A percentile compares a stretch with the other conserved stretches of the same genome.
Evolutionary conservation across 2,329 filamentous ascomycete species (phyloP).

Genomic region (Clarireedia paspali): DNA sequence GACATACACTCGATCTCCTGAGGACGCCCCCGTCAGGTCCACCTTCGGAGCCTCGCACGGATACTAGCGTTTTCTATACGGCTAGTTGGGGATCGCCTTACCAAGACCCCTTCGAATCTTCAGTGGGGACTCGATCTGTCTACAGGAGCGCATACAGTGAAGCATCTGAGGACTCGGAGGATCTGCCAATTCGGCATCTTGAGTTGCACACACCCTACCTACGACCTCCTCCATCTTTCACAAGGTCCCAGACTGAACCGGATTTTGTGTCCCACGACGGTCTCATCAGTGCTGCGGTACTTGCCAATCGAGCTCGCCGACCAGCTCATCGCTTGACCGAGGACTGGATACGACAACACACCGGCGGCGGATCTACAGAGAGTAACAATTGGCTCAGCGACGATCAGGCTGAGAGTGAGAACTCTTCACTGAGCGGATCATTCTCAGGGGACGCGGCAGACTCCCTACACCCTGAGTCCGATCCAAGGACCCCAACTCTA

Average conservation of each 20-base stretch:
- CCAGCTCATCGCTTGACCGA: slow-evolving; percentile 61
- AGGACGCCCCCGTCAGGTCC: slow-evolving; percentile 39
- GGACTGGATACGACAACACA: slow-evolving; percentile 80
- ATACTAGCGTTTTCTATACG: slow-evolving; percentile 48
- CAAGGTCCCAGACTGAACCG: slow-evolving; percentile 30
- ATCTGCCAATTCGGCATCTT: slow-evolving; percentile 52
- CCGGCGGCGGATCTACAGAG: slow-evolving; percentile 62
- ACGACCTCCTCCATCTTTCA: slow-evolving; percentile 43
- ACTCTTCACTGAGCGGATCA: slow-evolving; percentile 66
- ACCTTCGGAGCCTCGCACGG: slow-evolving; percentile 13
- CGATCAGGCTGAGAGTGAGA: slow-evolving; percentile 63
- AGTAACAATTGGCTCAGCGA: slow-evolving; percentile 80
- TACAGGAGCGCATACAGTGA: slow-evolving; percentile 39
- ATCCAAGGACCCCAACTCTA: slow-evolving; percentile 29
- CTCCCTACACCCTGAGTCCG: slow-evolving; percentile 30
- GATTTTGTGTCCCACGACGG: slow-evolving; percentile 31
- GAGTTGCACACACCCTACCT: slow-evolving; percentile 56
- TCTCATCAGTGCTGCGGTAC: slow-evolving; percentile 44
- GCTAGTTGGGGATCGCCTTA: slow-evolving; percentile 93
- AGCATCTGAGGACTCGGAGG: slow-evolving; percentile 51
- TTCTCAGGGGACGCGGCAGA: slow-evolving; percentile 43
- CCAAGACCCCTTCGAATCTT: slow-evolving; percentile 45
- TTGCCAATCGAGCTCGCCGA: slow-evolving; percentile 55
- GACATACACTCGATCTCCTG: slow-evolving; percentile 46
- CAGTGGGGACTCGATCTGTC: slow-evolving; percentile 14